A percentile compares a stretch with the other conserved stretches of the same genome.
Conservation (phyloP, 768 basidiomycete genomes). For the Lentinula lateritia region DNA sequence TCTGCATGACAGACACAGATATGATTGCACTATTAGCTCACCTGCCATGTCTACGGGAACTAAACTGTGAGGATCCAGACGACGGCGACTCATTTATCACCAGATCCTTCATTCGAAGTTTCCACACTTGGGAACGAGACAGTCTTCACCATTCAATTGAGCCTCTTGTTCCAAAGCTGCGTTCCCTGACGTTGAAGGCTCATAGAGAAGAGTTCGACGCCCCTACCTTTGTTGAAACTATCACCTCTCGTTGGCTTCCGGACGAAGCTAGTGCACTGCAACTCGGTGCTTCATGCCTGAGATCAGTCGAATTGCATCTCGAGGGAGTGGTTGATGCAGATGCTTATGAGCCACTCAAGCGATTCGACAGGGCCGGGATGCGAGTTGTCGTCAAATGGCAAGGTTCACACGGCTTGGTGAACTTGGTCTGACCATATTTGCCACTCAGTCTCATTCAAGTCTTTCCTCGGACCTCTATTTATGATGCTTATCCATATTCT, state of each 20-base stretch:
- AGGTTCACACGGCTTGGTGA: not conserved
- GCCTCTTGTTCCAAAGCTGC: not conserved
- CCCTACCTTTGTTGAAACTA: not conserved
- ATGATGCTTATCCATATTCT: too few relatives aligned
- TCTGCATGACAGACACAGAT: not conserved
- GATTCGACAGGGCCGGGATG: not conserved
- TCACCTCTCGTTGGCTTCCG: not conserved
- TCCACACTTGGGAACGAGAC: not conserved
- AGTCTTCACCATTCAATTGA: not conserved
- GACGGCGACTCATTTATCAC: not conserved
- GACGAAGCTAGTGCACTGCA: not conserved
- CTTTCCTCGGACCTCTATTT: too few relatives aligned
- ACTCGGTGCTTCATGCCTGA: not conserved
- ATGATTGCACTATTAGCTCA: not conserved
- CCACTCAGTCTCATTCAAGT: too few relatives aligned
- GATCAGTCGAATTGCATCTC: not conserved
- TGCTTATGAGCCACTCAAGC: not conserved
- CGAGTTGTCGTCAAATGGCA: not conserved
- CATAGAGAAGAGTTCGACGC: not conserved
- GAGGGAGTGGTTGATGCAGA: not conserved
- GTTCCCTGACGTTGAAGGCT: not conserved
- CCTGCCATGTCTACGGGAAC: not conserved
- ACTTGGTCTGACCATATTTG: not conserved
- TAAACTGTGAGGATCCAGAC: not conserved
- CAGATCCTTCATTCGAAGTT: not conserved